phyloP scores from a whole-genome alignment of 140 eudicot genomes.

The Senecio squalidus region DNA sequence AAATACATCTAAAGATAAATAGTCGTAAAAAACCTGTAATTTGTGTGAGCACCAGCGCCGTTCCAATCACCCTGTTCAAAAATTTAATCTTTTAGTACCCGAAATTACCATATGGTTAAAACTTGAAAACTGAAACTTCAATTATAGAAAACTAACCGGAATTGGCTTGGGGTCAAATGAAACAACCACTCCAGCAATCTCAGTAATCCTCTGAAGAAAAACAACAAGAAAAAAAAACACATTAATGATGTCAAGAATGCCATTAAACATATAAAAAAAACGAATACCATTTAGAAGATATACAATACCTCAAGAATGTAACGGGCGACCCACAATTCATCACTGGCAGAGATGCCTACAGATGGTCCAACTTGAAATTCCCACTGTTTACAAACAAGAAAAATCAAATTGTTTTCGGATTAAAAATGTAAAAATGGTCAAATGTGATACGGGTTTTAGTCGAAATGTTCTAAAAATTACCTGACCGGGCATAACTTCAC shows the following conservation, averaged over 20 bases:
- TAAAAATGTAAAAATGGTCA: too few relatives aligned
- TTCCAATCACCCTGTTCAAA: conserved; percentile 89
- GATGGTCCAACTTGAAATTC: conserved; percentile 92
- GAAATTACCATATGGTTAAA: not conserved
- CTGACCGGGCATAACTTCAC: conserved; percentile 97
- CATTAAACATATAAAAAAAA: not conserved
- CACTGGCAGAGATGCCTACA: conserved; percentile 87
- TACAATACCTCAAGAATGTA: conserved; percentile 81
- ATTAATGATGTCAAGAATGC: not conserved
- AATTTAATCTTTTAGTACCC: not conserved
- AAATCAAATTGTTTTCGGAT: not conserved
- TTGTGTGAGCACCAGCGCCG: conserved; percentile 90
- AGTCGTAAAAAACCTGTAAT: conserved; percentile 48
- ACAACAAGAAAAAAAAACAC: not conserved
- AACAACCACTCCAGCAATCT: conserved; percentile 78
- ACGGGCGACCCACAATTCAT: conserved; percentile 92
- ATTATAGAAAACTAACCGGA: conserved; percentile 39
- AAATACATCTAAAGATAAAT: too few relatives aligned
- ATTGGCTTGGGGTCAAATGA: conserved; percentile 93
- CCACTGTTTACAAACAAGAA: too few relatives aligned
- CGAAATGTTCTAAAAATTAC: conserved; percentile 3
- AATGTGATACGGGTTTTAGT: not conserved
- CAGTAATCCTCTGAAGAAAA: conserved; percentile 94
- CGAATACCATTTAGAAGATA: not conserved
- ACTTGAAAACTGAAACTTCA: not conserved